These are phyloP conservation scores for Elongisporangium undulatum DNA, from an alignment of 352 stramenopile genomes.

Conservation along the genomic window DNA sequence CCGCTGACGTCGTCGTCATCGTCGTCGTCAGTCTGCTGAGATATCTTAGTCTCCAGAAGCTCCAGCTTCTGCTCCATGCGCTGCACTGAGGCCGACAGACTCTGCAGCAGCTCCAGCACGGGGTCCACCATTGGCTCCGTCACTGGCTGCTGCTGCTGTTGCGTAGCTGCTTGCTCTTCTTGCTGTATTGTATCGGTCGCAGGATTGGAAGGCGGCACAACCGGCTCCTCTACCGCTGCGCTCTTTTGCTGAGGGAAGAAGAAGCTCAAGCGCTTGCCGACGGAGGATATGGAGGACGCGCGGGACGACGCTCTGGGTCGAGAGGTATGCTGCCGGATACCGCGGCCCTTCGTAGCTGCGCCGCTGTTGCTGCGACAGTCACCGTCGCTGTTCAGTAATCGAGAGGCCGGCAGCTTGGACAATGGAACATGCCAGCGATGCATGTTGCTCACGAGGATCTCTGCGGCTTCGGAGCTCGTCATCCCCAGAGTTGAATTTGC, in stretches of 20 bases:
- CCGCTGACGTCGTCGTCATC: neutral
- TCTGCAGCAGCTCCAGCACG: slow-evolving; percentile 5
- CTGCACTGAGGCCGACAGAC: slow-evolving; percentile 1
- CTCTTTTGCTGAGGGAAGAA: neutral
- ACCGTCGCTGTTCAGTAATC: neutral
- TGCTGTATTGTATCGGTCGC: neutral
- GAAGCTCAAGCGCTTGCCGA: neutral
- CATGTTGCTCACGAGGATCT: slow-evolving; percentile 5
- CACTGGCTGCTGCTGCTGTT: neutral
- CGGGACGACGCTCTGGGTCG: neutral
- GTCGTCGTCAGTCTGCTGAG: neutral
- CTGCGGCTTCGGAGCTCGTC: neutral
- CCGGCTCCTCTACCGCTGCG: neutral
- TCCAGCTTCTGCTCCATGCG: slow-evolving; percentile 8
- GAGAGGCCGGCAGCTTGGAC: neutral
- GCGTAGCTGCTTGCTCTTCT: neutral
- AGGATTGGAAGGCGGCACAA: neutral
- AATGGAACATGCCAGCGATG: neutral
- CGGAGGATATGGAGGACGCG: slow-evolving; percentile 6
- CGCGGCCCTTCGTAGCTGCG: neutral
- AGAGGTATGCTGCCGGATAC: neutral
- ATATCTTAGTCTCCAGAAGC: neutral
- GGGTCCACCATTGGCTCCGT: neutral
- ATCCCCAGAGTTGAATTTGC: neutral
- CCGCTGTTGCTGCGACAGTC: neutral